Percentiles rank a stretch among this genome's conserved stretches.
Evolutionary conservation across 129 eudicot species (phyloP).

Genomic region (Centaurea solstitialis): DNA sequence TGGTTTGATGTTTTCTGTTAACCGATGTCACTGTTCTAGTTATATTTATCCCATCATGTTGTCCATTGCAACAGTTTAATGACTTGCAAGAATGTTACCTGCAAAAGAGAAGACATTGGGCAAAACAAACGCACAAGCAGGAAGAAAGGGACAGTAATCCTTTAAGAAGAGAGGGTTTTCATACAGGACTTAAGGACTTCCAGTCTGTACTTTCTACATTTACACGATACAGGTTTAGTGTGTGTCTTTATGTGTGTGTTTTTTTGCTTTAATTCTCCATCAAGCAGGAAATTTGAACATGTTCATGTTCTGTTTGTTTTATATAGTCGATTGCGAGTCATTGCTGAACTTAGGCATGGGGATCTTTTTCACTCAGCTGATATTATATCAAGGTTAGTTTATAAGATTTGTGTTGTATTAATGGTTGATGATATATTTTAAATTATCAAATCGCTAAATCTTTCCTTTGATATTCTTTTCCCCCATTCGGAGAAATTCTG

Average conservation of each 20-base stretch:
- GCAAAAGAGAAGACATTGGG: conserved; percentile 82
- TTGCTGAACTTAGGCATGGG: conserved; percentile 87
- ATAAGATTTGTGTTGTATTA: not conserved
- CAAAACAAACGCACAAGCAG: conserved; percentile 44
- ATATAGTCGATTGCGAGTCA: conserved; percentile 72
- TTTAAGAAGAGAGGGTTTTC: conserved; percentile 53
- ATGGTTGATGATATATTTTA: not conserved
- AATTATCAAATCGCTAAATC: not conserved
- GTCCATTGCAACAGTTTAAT: conserved; percentile 50
- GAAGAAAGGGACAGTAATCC: conserved; percentile 39
- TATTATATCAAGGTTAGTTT: conserved; percentile 85
- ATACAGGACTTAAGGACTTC: conserved; percentile 75
- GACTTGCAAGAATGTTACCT: conserved; percentile 93
- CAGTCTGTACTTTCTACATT: conserved; percentile 79
- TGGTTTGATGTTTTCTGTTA: not conserved
- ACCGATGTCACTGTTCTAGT: not conserved
- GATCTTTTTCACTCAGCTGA: conserved; percentile 93
- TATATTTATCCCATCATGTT: conserved; percentile 2
- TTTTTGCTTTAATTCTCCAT: not conserved
- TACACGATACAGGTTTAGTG: conserved; percentile 80
- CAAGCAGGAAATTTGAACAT: not conserved
- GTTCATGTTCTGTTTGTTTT: conserved; percentile 22
- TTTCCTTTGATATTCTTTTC: not conserved
- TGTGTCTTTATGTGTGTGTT: not conserved
- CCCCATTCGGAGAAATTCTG: not conserved